Evolutionary conservation across 306 rosid species (phyloP), one percentile per base, ranked within the genome.

Genomic region (Trifolium subterraneum): DNA sequence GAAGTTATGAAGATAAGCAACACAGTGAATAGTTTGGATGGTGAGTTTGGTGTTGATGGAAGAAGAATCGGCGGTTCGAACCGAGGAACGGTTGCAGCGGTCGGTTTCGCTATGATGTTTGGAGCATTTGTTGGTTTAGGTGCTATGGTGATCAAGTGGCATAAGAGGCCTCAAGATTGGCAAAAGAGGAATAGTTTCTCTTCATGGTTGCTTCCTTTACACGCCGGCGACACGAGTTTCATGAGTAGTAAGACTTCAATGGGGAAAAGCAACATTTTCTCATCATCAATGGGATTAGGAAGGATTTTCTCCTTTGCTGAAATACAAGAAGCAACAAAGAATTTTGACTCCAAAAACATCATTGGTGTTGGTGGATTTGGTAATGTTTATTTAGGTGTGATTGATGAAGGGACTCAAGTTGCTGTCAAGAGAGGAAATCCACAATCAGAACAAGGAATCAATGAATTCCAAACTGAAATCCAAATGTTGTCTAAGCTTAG

Each of bases 291-390:
- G 81, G 91, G 89, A 7, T 10, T 87, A 27, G 91, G 89, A 2
- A 14, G 91, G 68, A 83, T 45, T 36, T 87, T 87, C 81, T 71
- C 87, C 2, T 80, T 87, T 1, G 47, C 87, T 0, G 89, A 87
- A 73, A 70, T 87, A 9, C 87, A 81, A 68, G 89, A 87, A 56
- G 91, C 91, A 15, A 85, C 89, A 1, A 87, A 87, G 81, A 87
- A 85, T 48, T 87, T 86, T 25, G 89, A 87, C 22, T 9, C 84
- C 12, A 83, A 78, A 10, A 82, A 64, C 38, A 85, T 87, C 4
- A 85, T 87, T 11, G 91, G 91, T 13, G 89, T 87, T 55, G 91
- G 91, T 42, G 91, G 91, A 27, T 87, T 87, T 48, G 91, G 91
- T 1, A 85, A 85, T 62, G 91, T 87, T 5, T 87, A 87, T 29